Percentiles rank a stretch among this genome's conserved stretches.
phyloP scores from a whole-genome alignment of 331 rosid genomes.

The Spiraea crenata region DNA sequence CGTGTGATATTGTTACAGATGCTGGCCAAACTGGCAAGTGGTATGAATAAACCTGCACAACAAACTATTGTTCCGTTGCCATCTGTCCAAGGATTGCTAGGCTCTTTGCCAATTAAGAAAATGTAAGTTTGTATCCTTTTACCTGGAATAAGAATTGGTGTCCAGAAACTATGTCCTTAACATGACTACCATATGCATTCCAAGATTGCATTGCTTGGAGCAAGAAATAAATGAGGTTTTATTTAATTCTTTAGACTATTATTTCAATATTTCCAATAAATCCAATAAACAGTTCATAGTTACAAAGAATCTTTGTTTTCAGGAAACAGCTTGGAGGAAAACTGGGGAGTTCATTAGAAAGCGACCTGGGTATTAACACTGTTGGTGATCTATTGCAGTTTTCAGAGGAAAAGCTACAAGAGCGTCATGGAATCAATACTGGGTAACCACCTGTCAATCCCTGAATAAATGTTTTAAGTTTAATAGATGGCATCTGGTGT shows the following conservation, averaged over 20 bases:
- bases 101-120: conserved; percentile 86
- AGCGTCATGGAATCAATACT: conserved; percentile 76
- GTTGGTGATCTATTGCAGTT: conserved; percentile 82
- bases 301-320: conserved; percentile 26
- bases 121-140: conserved; percentile 43
- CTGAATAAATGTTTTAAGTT: conserved; percentile 14
- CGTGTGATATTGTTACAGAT: conserved; percentile 51
- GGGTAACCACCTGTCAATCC: conserved; percentile 47
- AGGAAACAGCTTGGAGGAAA: conserved; percentile 99
- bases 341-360: conserved; percentile 83
- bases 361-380: conserved; percentile 75
- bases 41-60: conserved; percentile 95
- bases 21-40: conserved; percentile 93
- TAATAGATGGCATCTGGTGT: conserved; percentile 4
- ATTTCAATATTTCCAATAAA: background rate
- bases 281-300: conserved; percentile 6
- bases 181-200: background rate
- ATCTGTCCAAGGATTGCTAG: conserved; percentile 82
- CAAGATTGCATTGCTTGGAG: background rate
- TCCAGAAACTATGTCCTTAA: background rate
- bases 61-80: conserved; percentile 88
- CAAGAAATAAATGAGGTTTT: background rate
- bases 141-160: background rate
- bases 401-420: conserved; percentile 87
- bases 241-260: background rate